phyloP scores from a whole-genome alignment of 345 rosid species.

The Eucalyptus caleyi region DNA sequence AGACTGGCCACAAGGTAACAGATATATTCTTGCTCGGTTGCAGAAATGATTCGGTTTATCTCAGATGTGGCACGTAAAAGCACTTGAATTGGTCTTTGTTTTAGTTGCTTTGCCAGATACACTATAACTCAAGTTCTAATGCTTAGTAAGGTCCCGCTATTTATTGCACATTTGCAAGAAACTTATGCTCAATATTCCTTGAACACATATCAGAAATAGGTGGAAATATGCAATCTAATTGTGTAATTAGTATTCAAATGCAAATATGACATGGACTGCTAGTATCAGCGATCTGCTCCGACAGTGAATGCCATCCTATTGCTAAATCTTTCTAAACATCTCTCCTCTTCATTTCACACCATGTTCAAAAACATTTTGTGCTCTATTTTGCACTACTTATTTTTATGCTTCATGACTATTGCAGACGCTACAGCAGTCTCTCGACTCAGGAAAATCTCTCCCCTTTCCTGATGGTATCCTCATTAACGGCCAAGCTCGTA shows the following conservation, averaged over 20 bases:
- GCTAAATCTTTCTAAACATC: neutral
- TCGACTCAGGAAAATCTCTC: neutral
- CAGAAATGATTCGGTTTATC: neutral
- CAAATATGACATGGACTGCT: neutral
- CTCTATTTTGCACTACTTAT: neutral
- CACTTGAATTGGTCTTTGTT: neutral
- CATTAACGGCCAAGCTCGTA: slow-evolving; percentile 41
- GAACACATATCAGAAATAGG: neutral
- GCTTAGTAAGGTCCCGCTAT: neutral
- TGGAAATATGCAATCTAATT: neutral
- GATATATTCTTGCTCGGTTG: neutral
- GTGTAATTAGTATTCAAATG: neutral
- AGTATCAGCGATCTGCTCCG: neutral
- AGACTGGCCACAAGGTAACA: slow-evolving; percentile 14
- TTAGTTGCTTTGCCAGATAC: neutral
- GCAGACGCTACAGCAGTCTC: neutral
- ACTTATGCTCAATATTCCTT: neutral
- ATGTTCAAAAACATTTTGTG: neutral
- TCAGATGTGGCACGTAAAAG: neutral
- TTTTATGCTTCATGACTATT: neutral
- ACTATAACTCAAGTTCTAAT: neutral
- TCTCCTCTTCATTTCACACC: neutral
- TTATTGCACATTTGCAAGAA: neutral
- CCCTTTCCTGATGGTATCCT: slow-evolving; percentile 44
- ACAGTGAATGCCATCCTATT: neutral